Base-by-base conservation (phyloP, 805 yeast species). In the Kregervanrija fluxuum region DNA sequence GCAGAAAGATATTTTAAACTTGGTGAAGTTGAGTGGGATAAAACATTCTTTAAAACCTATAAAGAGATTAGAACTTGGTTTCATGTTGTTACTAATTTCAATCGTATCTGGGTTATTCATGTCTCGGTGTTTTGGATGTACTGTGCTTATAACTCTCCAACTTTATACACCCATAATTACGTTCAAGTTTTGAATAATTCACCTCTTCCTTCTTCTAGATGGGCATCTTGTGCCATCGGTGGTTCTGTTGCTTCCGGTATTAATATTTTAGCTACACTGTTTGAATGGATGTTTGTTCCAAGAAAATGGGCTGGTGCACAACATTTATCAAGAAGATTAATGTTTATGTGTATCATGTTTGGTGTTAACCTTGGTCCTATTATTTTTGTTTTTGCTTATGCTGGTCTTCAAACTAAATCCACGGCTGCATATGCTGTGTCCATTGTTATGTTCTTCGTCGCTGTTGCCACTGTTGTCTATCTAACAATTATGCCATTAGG, bases 301-400 rank as follows among this genome's bases (percentile, higher is more conserved):
- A 83, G 98, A 69, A 79, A 83, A 56, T 93, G 98, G 98, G 95
- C 98, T 33, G 99, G 99, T 68, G 97, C 98, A 65, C 98, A 91
- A 71, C 96, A 86, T 65, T 77, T 93, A 62, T 71, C 88, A 34
- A 87, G 96, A 69, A 83, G 99, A 64, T 73, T 93, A 57, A 62
- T 82, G 73, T 84, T 90, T 62, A 67, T 91, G 63, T 54, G 82
- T 44, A 53, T 77, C 42, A 77, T 89, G 54, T 71, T 89, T 46
- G 73, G 70, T 43, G 57, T 82, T 50, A 93, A 91, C 67, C 71
- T 91, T 61, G 95, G 82, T 54, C 95, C 98, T 34, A 79, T 87
- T 31, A 79, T 87, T 45, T 93, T 86, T 61, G 82, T 90, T 35
- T 87, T 88, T 66, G 82, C 82, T 53, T 85, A 84, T 69, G 85